Evolutionary conservation across 1,284 basidiomycete genomes (phyloP), one percentile per base, ranked within the genome.

Genomic region (Marasmius oreades): DNA sequence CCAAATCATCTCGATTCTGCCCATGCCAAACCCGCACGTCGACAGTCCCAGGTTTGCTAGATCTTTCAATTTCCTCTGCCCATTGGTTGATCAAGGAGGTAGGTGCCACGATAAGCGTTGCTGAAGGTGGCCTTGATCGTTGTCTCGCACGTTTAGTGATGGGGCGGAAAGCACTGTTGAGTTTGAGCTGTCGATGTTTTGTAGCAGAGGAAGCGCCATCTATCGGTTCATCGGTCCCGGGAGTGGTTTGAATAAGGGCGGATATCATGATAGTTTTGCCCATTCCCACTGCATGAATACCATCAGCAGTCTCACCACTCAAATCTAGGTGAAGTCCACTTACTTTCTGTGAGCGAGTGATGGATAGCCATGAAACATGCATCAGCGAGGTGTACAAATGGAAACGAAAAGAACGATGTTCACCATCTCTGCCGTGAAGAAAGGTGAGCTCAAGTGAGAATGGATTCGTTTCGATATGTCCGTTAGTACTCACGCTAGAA

Each of bases 231-330:
- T 80, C 78, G 1, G 75, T 70, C 18, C 77, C 78, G 39, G 79
- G 80, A 60, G 90, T 92, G 11, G 85, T 86, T 63, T 97, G 94
- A 24, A 98, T 90, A 37, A 98, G 81, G 11, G 93, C 87, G 1
- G 95, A 92, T 52, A 98, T 75, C 93, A 97, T 96, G 66, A 96
- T 95, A 0, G 96, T 98, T 75, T 99, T 99, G 3, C 96, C 96
- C 85, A 98, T 92, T 8, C 95, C 93, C 92, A 89, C 84, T 90
- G 53, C 26, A n/a, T 53, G 10, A 45, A 20, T 34, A 36, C 7
- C 2, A 7, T 42, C 5, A 42, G 43, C 26, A 39, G 33, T 43
- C 50, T n/a, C 18, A 47, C 3, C 55, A 47, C n/a, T 23, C 2
- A 53, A 24, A 22, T 55, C 44, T 45, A 56, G 20, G 22, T 12